Conservation (phyloP, 2,329 filamentous ascomycete genomes). For the Nothophaeocryptopus gaeumannii region DNA sequence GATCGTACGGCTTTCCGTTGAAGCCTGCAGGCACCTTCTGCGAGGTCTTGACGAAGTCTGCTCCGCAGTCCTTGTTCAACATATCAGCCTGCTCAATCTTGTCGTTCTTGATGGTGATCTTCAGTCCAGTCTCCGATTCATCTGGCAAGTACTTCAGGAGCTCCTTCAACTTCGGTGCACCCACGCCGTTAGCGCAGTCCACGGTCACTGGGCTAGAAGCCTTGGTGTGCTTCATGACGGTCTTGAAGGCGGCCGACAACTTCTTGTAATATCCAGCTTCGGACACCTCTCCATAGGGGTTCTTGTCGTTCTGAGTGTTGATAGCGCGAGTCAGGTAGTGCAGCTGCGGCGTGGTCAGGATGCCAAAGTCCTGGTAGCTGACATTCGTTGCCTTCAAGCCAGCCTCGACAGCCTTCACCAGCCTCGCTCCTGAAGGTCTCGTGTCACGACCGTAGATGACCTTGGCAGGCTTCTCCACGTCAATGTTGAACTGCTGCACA, state of each 20-base stretch:
- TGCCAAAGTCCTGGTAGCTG: conserved; percentile 79
- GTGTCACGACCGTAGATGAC: conserved; percentile 93
- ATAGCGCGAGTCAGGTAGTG: conserved; percentile 94
- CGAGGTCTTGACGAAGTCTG: conserved; percentile 96
- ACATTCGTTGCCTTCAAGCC: conserved; percentile 73
- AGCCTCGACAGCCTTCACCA: conserved; percentile 75
- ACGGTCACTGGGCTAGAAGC: conserved; percentile 73
- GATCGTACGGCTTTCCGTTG: conserved; percentile 70
- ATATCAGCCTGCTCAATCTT: conserved; percentile 86
- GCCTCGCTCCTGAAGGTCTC: conserved; percentile 80
- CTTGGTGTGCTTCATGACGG: conserved; percentile 74
- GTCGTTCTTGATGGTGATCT: conserved; percentile 88
- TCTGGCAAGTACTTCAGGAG: conserved; percentile 78
- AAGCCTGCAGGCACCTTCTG: conserved; percentile 84
- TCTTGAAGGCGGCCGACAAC: conserved; percentile 77
- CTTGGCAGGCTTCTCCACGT: conserved; percentile 64
- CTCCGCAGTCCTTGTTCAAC: conserved; percentile 86
- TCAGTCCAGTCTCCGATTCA: conserved; percentile 60
- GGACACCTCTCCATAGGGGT: conserved; percentile 83
- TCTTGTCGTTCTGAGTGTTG: conserved; percentile 85
- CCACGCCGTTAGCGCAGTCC: conserved; percentile 95
- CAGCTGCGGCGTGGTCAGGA: conserved; percentile 93
- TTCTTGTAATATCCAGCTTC: conserved; percentile 96
- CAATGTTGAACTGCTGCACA: conserved; percentile 71
- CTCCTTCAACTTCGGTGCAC: conserved; percentile 83